Evolutionary conservation across 306 rosid species (phyloP), one percentile per base, ranked within the genome.

Genomic region (Hippophae gyantsensis): DNA sequence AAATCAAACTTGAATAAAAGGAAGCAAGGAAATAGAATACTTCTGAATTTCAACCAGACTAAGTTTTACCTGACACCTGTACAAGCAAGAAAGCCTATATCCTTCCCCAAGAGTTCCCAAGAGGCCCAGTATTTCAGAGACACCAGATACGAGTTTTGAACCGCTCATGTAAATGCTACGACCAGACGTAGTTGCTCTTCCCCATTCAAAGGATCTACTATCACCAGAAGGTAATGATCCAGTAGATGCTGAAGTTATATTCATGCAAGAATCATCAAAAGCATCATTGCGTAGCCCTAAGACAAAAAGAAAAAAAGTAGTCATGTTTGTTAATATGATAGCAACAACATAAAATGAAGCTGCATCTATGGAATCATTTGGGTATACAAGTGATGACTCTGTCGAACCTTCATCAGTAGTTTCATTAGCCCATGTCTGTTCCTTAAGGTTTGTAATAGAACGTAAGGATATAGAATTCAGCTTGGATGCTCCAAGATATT

Each of bases 51-150:
- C 54, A 62, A 57, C 68, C 61, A 65, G 61, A 63, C 32, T 48
- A 52, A 41, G 26, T 57, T 74, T 72, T 82, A 93, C 99, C 99
- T 93, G 94, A 76, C 95, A 93, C 67, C 76, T 79, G 73, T 84
- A 86, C 68, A 84, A 44, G 83, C 93, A 86, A 54, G 97, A 79
- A 76, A 89, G 97, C 65, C 99, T 82, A 73, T 72, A 89, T 63
- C 90, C 97, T 60, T 93, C 97, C 56, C 99, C 99, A 43, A 93
- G 78, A 59, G 71, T 74, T 86, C 89, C 85, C 72, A 93, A 62
- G 74, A 93, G 94, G 69, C 82, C 58, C 76, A 93, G 71, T 72
- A 86, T 72, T 79, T 89, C 97, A 57, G 89, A 77, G 56, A 84
- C 70, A 42, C 97, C 94, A 45, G 74, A 68, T 43, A 72, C 53